These are phyloP conservation scores for Clarireedia monteithiana DNA, from an alignment of 2,329 filamentous ascomycete genomes.

Conservation along the genomic window DNA sequence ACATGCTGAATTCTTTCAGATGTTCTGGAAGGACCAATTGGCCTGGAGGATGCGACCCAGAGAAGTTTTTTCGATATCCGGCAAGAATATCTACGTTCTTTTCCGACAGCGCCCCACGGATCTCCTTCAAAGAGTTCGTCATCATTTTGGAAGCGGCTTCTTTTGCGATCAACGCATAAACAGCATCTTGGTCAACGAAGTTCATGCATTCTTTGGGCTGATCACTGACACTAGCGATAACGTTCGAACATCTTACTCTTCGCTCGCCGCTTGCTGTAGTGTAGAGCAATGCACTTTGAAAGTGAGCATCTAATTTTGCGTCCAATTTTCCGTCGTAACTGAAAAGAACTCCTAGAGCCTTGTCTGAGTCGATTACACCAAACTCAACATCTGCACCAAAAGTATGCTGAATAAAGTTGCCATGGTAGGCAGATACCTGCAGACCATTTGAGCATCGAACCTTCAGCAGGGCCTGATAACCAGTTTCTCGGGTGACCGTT, in stretches of 20 bases:
- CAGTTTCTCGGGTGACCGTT: slow-evolving; percentile 80
- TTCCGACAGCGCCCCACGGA: slow-evolving; percentile 75
- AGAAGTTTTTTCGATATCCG: slow-evolving; percentile 87
- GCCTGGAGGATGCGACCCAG: slow-evolving; percentile 74
- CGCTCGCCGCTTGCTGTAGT: slow-evolving; percentile 86
- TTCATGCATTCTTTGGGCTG: slow-evolving; percentile 79
- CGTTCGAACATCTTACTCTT: slow-evolving; percentile 84
- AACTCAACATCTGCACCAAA: slow-evolving; percentile 94
- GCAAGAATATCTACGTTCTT: slow-evolving; percentile 90
- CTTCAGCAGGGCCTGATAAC: slow-evolving; percentile 96
- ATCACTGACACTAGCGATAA: slow-evolving; percentile 87
- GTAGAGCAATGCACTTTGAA: slow-evolving; percentile 91
- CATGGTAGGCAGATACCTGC: slow-evolving; percentile 88
- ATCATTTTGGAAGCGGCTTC: slow-evolving; percentile 84
- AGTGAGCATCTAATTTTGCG: slow-evolving; percentile 90
- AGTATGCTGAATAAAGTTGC: slow-evolving; percentile 92
- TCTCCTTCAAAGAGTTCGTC: slow-evolving; percentile 71
- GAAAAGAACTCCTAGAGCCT: slow-evolving; percentile 85
- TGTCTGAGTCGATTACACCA: slow-evolving; percentile 86
- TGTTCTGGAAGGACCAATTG: slow-evolving; percentile 94
- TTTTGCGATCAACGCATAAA: slow-evolving; percentile 82
- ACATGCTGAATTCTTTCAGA: slow-evolving; percentile 95
- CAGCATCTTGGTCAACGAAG: slow-evolving; percentile 92
- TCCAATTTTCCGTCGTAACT: slow-evolving; percentile 97
- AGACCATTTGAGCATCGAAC: slow-evolving; percentile 95